A percentile compares a stretch with the other conserved stretches of the same genome.
Evolutionary conservation across 2,329 filamentous ascomycete species (phyloP).

Genomic region (Achaetomium macrosporum): DNA sequence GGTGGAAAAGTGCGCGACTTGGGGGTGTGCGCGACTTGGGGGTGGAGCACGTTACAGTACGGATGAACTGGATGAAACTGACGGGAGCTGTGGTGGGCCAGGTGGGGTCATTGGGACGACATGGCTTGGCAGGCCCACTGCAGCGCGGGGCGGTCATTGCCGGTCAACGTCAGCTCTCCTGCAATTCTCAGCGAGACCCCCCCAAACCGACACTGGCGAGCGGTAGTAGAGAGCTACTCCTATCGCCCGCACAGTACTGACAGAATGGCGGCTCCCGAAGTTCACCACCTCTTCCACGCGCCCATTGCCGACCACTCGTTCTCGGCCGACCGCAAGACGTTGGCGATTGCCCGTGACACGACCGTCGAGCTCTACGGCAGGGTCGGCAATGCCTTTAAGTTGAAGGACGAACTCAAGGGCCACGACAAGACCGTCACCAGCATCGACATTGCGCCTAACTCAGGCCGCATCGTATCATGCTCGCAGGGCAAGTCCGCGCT

Average conservation of each 20-base stretch:
- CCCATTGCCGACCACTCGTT: conserved; percentile 98
- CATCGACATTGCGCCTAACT: conserved; percentile 87
- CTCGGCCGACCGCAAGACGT: conserved; percentile 79
- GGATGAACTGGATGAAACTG: too few relatives aligned
- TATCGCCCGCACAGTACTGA: conserved; percentile 46
- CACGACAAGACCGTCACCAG: conserved; percentile 97
- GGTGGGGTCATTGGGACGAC: too few relatives aligned
- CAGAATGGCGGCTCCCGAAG: conserved; percentile 78
- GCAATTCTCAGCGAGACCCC: not conserved
- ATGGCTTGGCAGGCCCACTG: too few relatives aligned
- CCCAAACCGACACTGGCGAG: conserved; percentile 19
- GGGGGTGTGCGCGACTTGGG: too few relatives aligned
- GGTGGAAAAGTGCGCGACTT: too few relatives aligned
- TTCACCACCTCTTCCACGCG: conserved; percentile 93
- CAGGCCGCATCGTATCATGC: conserved; percentile 92
- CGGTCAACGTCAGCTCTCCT: not conserved
- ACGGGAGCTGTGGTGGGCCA: too few relatives aligned
- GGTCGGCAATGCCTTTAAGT: conserved; percentile 66
- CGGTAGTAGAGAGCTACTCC: conserved; percentile 99
- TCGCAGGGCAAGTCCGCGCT: conserved; percentile 65
- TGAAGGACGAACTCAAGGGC: conserved; percentile 89
- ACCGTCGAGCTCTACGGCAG: conserved; percentile 81
- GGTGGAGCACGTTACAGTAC: too few relatives aligned
- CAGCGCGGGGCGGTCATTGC: too few relatives aligned
- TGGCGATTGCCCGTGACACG: conserved; percentile 88